phyloP scores from a whole-genome alignment of 2,329 filamentous ascomycete genomes.

The Emergomyces africanus region DNA sequence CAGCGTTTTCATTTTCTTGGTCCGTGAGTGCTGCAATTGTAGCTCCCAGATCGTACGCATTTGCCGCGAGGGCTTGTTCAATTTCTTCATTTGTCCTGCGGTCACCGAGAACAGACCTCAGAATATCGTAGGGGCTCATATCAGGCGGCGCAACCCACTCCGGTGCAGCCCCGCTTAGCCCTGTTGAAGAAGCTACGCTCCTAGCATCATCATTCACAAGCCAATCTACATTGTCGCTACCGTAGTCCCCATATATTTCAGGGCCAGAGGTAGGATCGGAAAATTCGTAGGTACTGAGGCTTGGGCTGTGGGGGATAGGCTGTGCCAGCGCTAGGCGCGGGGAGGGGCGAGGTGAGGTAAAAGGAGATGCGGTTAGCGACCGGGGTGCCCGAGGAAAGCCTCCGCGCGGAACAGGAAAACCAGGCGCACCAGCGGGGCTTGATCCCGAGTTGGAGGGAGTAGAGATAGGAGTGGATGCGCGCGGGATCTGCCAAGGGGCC shows the following conservation, averaged over 20 bases:
- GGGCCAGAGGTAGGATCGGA: conserved; percentile 68
- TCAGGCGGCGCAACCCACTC: conserved; percentile 71
- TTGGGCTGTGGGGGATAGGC: conserved; percentile 91
- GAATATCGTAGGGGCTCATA: conserved; percentile 97
- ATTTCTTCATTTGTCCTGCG: conserved; percentile 88
- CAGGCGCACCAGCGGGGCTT: conserved; percentile 72
- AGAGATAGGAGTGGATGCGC: conserved; percentile 65
- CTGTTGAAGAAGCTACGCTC: conserved; percentile 67
- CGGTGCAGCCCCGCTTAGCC: conserved; percentile 65
- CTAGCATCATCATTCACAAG: conserved; percentile 77
- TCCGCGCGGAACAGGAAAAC: conserved; percentile 59
- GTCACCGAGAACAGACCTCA: conserved; percentile 85
- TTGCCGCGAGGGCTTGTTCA: conserved; percentile 73
- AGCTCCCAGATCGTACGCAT: conserved; percentile 86
- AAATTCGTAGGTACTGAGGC: conserved; percentile 89
- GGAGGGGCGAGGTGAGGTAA: conserved; percentile 85
- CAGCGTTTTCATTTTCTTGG: conserved; percentile 42
- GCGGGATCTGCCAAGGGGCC: conserved; percentile 74
- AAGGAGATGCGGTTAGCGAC: conserved; percentile 68
- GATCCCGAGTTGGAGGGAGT: conserved; percentile 66
- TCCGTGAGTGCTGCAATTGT: conserved; percentile 87
- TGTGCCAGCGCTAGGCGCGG: conserved; percentile 82
- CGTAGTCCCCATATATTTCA: conserved; percentile 82
- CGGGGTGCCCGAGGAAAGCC: conserved; percentile 66
- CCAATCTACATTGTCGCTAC: conserved; percentile 94